These are phyloP conservation scores for Colletotrichum lindemuthianum DNA, from an alignment of 2,329 filamentous ascomycete genomes.

Conservation along the genomic window DNA sequence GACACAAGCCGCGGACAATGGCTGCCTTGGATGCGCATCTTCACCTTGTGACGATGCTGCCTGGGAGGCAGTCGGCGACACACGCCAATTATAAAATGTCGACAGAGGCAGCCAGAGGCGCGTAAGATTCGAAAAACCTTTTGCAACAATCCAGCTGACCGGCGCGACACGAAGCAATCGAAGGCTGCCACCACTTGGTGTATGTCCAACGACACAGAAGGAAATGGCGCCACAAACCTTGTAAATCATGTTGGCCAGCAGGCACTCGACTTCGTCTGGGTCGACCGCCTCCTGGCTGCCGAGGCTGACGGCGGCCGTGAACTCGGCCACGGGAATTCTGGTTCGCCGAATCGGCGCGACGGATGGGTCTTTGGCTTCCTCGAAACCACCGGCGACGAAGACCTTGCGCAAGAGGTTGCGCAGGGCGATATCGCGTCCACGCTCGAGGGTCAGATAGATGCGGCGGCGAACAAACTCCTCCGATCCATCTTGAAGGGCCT, in stretches of 20 bases:
- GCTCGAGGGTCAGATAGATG: conserved; percentile 94
- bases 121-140: not conserved
- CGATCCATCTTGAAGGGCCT: conserved; percentile 82
- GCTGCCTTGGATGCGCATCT: conserved; percentile 6
- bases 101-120: not conserved
- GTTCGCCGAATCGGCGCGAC: conserved; percentile 73
- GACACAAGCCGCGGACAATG: not conserved
- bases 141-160: not conserved
- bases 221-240: conserved; percentile 70
- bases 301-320: conserved; percentile 84
- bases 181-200: conserved; percentile 8
- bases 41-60: conserved; percentile 13
- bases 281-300: conserved; percentile 77
- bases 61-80: conserved; percentile 8
- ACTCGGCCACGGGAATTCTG: conserved; percentile 84
- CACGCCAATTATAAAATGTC: conserved; percentile 5
- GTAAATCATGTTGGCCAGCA: conserved; percentile 97
- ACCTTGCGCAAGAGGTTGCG: conserved; percentile 94
- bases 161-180: not conserved
- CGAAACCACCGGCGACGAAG: conserved; percentile 84
- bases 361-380: conserved; percentile 76
- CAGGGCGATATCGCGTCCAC: conserved; percentile 89
- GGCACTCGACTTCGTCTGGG: conserved; percentile 92
- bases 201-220: conserved; percentile 3
- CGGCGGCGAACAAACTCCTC: conserved; percentile 93